Evolutionary conservation across 2,329 filamentous ascomycete species (phyloP).

Genomic region (Talaromyces sp.): DNA sequence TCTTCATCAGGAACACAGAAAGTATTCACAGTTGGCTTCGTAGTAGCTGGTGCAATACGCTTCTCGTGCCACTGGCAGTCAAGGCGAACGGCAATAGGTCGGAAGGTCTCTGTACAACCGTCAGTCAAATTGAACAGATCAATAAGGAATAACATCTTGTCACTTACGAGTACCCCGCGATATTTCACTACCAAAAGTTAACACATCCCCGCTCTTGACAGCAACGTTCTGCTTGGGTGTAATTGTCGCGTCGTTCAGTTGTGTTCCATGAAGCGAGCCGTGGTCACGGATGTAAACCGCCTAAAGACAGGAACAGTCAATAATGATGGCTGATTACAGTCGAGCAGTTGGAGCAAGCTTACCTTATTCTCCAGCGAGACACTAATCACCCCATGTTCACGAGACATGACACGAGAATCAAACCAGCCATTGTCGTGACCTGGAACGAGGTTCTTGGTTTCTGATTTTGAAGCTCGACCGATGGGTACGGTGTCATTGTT

Average conservation of each 20-base stretch:
- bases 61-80: conserved; percentile 14
- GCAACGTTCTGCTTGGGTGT: conserved; percentile 32
- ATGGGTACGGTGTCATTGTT: conserved; percentile 28
- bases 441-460: conserved; percentile 32
- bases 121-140: conserved; percentile 10
- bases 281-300: conserved; percentile 49
- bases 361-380: conserved; percentile 27
- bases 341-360: neutral
- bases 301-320: conserved; percentile 24
- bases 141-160: neutral
- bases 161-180: conserved; percentile 42
- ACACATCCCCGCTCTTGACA: conserved; percentile 33
- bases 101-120: conserved; percentile 15
- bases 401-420: conserved; percentile 45
- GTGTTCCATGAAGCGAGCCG: conserved; percentile 60
- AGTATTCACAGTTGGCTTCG: conserved; percentile 28
- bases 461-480: conserved; percentile 40
- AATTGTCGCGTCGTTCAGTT: conserved; percentile 47
- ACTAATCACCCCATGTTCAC: conserved; percentile 39
- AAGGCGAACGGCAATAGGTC: conserved; percentile 13
- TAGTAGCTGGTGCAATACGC: neutral
- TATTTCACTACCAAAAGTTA: conserved; percentile 48
- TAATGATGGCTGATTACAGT: neutral
- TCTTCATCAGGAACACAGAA: conserved; percentile 41
- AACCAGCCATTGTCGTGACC: conserved; percentile 40